These are phyloP conservation scores for Syncephalis fuscata DNA, from an alignment of 371 early-diverging fungal genomes.

Conservation along the genomic window DNA sequence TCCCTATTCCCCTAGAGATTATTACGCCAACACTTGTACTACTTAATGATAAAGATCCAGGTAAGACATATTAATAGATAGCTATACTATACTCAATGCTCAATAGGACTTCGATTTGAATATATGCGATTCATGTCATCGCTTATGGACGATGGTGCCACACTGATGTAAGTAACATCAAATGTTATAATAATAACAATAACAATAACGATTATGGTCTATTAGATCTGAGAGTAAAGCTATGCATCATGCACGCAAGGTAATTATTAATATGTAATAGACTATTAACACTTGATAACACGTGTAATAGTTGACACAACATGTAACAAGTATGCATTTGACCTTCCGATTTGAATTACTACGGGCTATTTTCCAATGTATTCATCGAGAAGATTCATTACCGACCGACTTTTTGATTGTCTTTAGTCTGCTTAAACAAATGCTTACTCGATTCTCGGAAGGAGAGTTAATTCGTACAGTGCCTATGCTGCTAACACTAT, in stretches of 20 bases:
- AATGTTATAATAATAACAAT: not conserved
- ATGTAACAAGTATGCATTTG: conserved; percentile 1
- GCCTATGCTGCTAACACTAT: conserved; percentile 43
- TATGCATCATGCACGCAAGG: not conserved
- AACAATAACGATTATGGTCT: too few species aligned
- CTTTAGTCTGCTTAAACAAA: conserved; percentile 24
- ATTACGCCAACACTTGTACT: conserved; percentile 24
- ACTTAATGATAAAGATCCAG: conserved; percentile 17
- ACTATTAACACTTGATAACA: conserved; percentile 1
- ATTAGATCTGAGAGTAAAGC: not conserved
- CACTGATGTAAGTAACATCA: not conserved
- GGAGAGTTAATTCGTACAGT: conserved; percentile 40
- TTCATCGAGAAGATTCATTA: conserved; percentile 19
- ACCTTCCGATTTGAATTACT: conserved; percentile 19
- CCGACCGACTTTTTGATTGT: conserved; percentile 40
- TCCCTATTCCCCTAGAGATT: conserved; percentile 13
- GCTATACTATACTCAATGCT: conserved; percentile 4
- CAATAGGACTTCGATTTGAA: not conserved
- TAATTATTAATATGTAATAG: conserved; percentile 9
- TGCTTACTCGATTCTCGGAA: conserved; percentile 30
- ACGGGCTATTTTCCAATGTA: conserved; percentile 34
- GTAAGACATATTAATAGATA: too few species aligned
- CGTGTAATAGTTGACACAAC: conserved; percentile 1
- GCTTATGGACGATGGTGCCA: conserved; percentile 8
- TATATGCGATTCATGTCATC: conserved; percentile 2